A percentile compares a stretch with the other conserved stretches of the same genome.
These are phyloP conservation scores for Ophiocordyceps australis DNA, from an alignment of 2,329 filamentous ascomycete species.

Conservation along the genomic window DNA sequence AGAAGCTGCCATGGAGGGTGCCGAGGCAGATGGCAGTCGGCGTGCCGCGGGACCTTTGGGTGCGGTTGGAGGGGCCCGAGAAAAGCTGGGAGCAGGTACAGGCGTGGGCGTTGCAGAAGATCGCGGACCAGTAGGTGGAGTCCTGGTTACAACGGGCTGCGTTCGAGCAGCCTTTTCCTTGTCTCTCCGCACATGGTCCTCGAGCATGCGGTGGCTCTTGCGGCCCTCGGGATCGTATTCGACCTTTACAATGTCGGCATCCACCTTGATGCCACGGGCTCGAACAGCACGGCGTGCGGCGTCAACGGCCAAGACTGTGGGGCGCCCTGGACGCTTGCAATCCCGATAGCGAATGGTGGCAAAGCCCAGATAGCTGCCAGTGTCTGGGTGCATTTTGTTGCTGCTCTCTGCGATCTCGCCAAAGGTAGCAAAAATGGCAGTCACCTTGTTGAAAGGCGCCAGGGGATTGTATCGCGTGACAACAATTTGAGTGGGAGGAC, in stretches of 20 bases:
- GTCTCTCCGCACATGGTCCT: constrained; percentile 52
- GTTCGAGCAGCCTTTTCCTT: constrained; percentile 28
- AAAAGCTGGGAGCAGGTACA: constrained; percentile 9
- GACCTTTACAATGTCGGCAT: constrained; percentile 59
- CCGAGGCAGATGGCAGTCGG: constrained; percentile 8
- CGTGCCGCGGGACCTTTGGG: constrained; percentile 65
- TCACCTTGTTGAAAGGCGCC: constrained; percentile 60
- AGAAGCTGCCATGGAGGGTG: constrained; percentile 12
- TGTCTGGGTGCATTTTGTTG: constrained; percentile 89
- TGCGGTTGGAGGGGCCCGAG: constrained; percentile 55
- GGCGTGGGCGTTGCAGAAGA: constrained; percentile 8
- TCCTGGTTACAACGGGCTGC: constrained; percentile 12
- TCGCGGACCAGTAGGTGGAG: constrained; percentile 19
- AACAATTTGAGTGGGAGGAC: constrained; percentile 77
- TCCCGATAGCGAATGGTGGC: constrained; percentile 85
- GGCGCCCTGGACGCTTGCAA: constrained; percentile 24
- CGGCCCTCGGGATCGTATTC: constrained; percentile 80
- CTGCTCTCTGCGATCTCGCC: constrained; percentile 81
- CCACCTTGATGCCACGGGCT: constrained; percentile 62
- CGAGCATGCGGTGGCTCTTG: constrained; percentile 62
- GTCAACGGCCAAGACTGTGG: constrained; percentile 48
- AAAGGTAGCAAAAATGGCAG: constrained; percentile 59
- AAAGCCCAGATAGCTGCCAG: constrained; percentile 84
- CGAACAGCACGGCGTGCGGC: constrained; percentile 69
- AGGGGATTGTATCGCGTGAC: constrained; percentile 94